phyloP scores from a whole-genome alignment of 225 moss, liverwort and hornwort species.

The Polytrichum formosum region DNA sequence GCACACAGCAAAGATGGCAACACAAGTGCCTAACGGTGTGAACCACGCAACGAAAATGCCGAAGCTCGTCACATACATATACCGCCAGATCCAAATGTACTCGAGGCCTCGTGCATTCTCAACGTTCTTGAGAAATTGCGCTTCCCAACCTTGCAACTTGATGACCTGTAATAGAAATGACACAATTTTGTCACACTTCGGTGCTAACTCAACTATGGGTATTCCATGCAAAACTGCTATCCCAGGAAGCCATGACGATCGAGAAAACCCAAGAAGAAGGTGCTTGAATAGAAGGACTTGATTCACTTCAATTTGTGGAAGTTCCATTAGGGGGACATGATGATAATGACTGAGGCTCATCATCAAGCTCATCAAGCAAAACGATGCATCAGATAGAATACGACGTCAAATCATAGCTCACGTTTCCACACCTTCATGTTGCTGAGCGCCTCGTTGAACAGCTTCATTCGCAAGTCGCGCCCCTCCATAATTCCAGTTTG shows the following conservation, averaged over 20 bases:
- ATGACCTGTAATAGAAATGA: constrained; percentile 46
- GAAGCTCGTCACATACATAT: constrained; percentile 50
- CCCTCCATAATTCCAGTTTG: constrained; percentile 60
- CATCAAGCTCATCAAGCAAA: too few species aligned
- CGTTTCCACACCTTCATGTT: constrained; percentile 67
- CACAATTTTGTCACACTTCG: neutral
- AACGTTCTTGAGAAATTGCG: constrained; percentile 59
- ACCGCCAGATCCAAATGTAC: constrained; percentile 47
- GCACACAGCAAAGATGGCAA: constrained; percentile 56
- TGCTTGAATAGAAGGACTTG: too few species aligned
- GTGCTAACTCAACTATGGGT: neutral
- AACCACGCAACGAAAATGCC: constrained; percentile 59
- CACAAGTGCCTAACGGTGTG: constrained; percentile 57
- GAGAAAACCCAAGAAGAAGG: too few species aligned
- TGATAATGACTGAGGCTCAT: too few species aligned
- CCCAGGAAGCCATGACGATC: too few species aligned
- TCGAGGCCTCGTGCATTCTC: constrained; percentile 52
- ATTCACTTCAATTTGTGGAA: too few species aligned
- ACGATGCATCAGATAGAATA: too few species aligned
- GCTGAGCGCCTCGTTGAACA: constrained; percentile 71
- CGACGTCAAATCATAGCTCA: too few species aligned
- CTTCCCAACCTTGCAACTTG: constrained; percentile 93
- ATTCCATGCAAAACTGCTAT: neutral
- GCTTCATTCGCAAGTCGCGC: constrained; percentile 69
- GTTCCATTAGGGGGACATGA: too few species aligned